Evolutionary conservation across 73 alveolate species (phyloP).

Genomic region (Symbiodinium pilosum): DNA sequence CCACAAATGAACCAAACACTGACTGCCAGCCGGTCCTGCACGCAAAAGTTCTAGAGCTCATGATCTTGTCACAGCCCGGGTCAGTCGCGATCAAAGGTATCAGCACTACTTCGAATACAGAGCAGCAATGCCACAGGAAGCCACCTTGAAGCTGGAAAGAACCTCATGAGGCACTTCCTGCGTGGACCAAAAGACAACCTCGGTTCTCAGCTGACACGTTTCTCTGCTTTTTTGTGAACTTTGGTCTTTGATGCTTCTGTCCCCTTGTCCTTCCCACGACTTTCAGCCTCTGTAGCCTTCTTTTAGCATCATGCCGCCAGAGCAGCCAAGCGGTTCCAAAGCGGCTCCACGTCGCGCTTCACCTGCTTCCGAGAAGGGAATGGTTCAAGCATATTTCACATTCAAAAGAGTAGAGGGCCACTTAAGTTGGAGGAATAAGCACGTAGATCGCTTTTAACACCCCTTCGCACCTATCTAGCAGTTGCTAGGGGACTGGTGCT

Average conservation of each 20-base stretch:
- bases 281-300: not conserved
- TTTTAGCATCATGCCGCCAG: not conserved
- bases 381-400: not conserved
- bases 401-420: not conserved
- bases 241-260: not conserved
- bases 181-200: conserved; percentile 85
- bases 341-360: conserved; percentile 71
- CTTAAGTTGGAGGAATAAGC: too few species aligned
- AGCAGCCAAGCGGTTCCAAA: conserved; percentile 53
- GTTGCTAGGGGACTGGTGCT: too few species aligned
- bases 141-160: conserved; percentile 58
- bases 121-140: not conserved
- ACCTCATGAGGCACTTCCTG: conserved; percentile 92
- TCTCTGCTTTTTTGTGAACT: too few species aligned
- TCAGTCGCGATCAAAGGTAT: too few species aligned
- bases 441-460: too few species aligned
- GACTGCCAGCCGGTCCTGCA: conserved; percentile 81
- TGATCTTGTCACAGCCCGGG: not conserved
- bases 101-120: not conserved
- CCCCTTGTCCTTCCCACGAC: not conserved
- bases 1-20: conserved; percentile 81
- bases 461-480: too few species aligned
- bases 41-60: not conserved
- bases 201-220: too few species aligned
- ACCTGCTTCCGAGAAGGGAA: not conserved